Percentiles rank a stretch among this genome's conserved stretches.
Evolutionary conservation across 2,329 filamentous ascomycete species (phyloP).

Genomic region (Apiospora rasikravindrae): DNA sequence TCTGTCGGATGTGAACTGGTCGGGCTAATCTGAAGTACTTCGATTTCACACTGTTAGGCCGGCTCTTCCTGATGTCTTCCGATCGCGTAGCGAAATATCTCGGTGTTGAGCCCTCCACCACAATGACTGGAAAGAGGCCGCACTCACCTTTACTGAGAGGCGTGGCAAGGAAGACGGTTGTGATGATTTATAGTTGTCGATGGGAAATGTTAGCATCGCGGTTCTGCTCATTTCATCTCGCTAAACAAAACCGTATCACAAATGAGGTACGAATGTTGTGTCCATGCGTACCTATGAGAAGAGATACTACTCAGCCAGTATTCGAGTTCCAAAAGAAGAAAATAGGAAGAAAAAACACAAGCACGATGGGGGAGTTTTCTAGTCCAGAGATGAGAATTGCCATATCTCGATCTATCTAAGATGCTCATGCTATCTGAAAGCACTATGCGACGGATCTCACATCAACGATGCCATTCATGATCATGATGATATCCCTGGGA

Average conservation of each 20-base stretch:
- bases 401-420: background rate
- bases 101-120: background rate
- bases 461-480: background rate
- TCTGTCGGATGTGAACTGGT: background rate
- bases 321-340: background rate
- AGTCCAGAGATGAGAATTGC: background rate
- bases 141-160: background rate
- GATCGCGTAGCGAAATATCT: background rate
- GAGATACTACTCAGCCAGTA: too few relatives aligned
- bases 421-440: background rate
- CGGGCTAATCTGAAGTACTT: background rate
- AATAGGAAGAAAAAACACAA: background rate
- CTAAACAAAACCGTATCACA: background rate
- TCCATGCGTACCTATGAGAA: too few relatives aligned
- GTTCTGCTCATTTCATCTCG: background rate
- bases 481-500: background rate
- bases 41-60: background rate
- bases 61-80: background rate
- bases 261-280: too few relatives aligned
- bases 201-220: too few relatives aligned
- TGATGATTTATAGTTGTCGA: background rate
- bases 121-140: background rate
- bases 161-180: too few relatives aligned
- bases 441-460: background rate
- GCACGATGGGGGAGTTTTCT: background rate